These are phyloP conservation scores for Podaxis carcinomalis DNA, from an alignment of 768 basidiomycete species.

Conservation along the genomic window DNA sequence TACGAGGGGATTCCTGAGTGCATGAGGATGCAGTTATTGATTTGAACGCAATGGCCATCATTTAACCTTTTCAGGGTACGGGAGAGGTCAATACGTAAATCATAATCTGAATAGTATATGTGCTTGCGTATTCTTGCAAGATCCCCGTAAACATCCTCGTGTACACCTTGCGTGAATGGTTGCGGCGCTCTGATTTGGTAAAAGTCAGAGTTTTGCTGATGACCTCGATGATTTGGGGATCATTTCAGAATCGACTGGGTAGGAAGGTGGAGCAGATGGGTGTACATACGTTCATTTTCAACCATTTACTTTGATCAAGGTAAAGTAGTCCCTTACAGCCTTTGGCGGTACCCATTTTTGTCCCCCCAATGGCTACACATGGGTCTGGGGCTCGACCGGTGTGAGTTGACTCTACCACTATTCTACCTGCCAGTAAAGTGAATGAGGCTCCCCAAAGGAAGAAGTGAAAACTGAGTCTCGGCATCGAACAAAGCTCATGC, in stretches of 20 bases:
- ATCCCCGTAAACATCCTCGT: slow-evolving; percentile 50
- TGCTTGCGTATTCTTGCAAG: slow-evolving; percentile 43
- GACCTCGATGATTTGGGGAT: slow-evolving; percentile 49
- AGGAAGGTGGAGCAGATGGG: not conserved
- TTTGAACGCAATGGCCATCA: slow-evolving; percentile 55
- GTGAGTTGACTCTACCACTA: not conserved
- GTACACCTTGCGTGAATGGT: slow-evolving; percentile 50
- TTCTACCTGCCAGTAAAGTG: not conserved
- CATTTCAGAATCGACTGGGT: too few relatives aligned
- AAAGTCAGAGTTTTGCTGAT: slow-evolving; percentile 58
- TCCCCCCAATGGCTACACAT: slow-evolving; percentile 49
- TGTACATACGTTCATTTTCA: slow-evolving; percentile 46
- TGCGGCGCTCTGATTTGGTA: slow-evolving; percentile 51
- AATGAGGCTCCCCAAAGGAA: not conserved
- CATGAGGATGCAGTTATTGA: slow-evolving; percentile 37
- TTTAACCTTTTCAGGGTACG: slow-evolving; percentile 50
- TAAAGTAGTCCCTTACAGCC: slow-evolving; percentile 48
- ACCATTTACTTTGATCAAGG: slow-evolving; percentile 42
- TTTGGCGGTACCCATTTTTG: slow-evolving; percentile 52
- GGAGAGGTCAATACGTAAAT: slow-evolving; percentile 55
- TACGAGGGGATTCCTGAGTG: not conserved
- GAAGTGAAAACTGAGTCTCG: not conserved
- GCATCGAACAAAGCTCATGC: too few relatives aligned
- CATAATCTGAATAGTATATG: slow-evolving; percentile 46
- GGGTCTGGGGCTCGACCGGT: slow-evolving; percentile 29